Percentiles rank a stretch among this genome's conserved stretches.
Evolutionary conservation across 2,329 filamentous ascomycete genomes (phyloP).

Genomic region (Colletotrichum trifolii): DNA sequence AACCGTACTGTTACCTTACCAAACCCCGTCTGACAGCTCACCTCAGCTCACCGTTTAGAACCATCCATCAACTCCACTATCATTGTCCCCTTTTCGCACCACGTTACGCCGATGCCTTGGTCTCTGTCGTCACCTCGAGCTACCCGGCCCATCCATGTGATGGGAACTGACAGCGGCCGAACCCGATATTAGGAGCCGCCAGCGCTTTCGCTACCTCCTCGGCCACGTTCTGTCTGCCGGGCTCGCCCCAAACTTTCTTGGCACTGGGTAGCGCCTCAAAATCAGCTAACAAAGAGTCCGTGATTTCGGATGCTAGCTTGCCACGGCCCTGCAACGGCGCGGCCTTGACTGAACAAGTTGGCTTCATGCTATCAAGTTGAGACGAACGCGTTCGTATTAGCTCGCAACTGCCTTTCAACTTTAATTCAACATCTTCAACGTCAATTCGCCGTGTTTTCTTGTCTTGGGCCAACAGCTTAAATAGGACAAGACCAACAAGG

Average conservation of each 20-base stretch:
- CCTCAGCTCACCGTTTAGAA: constrained; percentile 26
- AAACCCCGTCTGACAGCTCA: constrained; percentile 34
- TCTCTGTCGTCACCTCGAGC: constrained; percentile 21
- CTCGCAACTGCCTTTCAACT: constrained; percentile 23
- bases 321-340: constrained; percentile 6
- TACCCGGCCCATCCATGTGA: constrained; percentile 11
- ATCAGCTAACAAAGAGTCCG: constrained; percentile 15
- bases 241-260: not conserved
- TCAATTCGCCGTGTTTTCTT: no score
- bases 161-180: constrained; percentile 5
- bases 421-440: constrained; percentile 31
- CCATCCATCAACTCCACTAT: constrained; percentile 16
- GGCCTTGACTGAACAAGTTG: constrained; percentile 3
- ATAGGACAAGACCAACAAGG: no score
- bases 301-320: constrained; percentile 20
- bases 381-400: constrained; percentile 23
- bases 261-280: not conserved
- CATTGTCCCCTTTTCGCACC: constrained; percentile 7
- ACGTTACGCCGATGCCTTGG: no score
- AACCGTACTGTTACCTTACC: constrained; percentile 28
- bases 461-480: no score
- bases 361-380: constrained; percentile 7
- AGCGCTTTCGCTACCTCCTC: not conserved
- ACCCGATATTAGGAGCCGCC: not conserved
- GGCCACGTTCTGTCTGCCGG: constrained; percentile 10